A percentile compares a stretch with the other conserved stretches of the same genome.
These are phyloP conservation scores for Rhizopogon parksii DNA, from an alignment of 1,284 basidiomycete genomes.

Conservation along the genomic window DNA sequence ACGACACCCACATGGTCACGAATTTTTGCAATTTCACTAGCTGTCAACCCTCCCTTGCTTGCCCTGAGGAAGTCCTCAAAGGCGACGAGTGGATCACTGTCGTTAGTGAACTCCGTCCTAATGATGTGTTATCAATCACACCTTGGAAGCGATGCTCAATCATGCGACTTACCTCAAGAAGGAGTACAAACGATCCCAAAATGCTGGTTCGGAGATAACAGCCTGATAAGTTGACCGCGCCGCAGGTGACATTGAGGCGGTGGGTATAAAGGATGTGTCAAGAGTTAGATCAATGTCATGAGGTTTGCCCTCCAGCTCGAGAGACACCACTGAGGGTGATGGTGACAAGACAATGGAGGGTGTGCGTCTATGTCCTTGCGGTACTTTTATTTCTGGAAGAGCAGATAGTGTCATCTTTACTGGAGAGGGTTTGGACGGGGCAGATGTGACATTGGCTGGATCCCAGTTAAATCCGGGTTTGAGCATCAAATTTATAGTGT, in stretches of 20 bases:
- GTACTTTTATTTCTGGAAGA: conserved; percentile 8
- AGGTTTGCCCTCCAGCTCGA: conserved; percentile 35
- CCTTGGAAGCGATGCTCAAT: conserved; percentile 1
- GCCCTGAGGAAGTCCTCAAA: conserved; percentile 74
- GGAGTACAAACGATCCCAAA: conserved; percentile 64
- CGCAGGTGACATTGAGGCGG: conserved; percentile 35
- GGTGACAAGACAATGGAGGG: conserved; percentile 72
- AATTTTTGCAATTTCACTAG: conserved; percentile 73
- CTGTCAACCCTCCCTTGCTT: conserved; percentile 61
- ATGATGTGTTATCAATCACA: not conserved
- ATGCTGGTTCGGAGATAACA: conserved; percentile 62
- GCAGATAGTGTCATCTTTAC: conserved; percentile 15
- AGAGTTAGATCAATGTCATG: conserved; percentile 62
- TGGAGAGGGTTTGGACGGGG: conserved; percentile 13
- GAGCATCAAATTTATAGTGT: conserved; percentile 77
- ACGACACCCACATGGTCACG: conserved; percentile 67
- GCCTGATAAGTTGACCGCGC: conserved; percentile 55
- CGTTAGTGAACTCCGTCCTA: conserved; percentile 51
- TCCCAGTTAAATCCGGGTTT: conserved; percentile 73
- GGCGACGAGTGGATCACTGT: conserved; percentile 49
- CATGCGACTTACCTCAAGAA: conserved; percentile 51
- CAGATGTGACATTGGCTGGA: conserved; percentile 31
- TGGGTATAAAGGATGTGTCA: conserved; percentile 45
- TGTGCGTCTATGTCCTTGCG: conserved; percentile 49
- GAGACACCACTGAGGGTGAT: conserved; percentile 47